Base-by-base conservation (phyloP, 2,329 filamentous ascomycete genomes). In the Didymella keratinophila region DNA sequence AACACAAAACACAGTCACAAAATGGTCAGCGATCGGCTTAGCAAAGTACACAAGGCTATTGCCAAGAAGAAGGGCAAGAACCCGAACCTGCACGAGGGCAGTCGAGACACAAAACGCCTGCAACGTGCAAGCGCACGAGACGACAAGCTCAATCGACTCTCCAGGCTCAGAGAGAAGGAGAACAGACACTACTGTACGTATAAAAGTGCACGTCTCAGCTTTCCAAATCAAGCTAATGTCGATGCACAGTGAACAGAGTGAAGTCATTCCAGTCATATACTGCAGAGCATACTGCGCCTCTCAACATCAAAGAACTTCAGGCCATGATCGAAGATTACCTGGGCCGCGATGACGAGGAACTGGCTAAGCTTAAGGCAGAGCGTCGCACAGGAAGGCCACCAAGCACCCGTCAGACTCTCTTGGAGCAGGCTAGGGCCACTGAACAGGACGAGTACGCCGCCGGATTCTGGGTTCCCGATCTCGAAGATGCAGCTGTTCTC, bases 11-110 rank as follows among this genome's bases (percentile, higher is more conserved):
- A 28, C 51, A 59, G 21, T 39, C 62, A 66, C 65, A 43, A 39
- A 20, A 75, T 76, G 73, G 68, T 71, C 42, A 73, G 70, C 62
- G 89, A 87, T 73, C 86, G 89, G 43, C 80, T 97, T 7, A 81
- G 87, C 63, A 98, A 97, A 76, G 90, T 95, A 20, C 87, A 90
- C 63, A 98, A 98, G 80, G 87, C 92, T 64, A 94, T 98, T 64
- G 82, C 87, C 32, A 97, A 96, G 81, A 97, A 97, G 84, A 87
- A 90, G 66, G 87, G 87, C 64, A 87, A 87, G 37, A 84, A 92
- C 45, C 88, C 89, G 28, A 84, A 89, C 12, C 83, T 98, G 21
- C 94, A 98, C 73, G 90, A 93, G 77, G 92, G 92, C 75, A 97
- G 93, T 60, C 85, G 95, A 66, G 92, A 98, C 81, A 91, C 93